These are phyloP conservation scores for Penicillium roqueforti DNA, from an alignment of 495 filamentous ascomycete genomes.

Conservation along the genomic window DNA sequence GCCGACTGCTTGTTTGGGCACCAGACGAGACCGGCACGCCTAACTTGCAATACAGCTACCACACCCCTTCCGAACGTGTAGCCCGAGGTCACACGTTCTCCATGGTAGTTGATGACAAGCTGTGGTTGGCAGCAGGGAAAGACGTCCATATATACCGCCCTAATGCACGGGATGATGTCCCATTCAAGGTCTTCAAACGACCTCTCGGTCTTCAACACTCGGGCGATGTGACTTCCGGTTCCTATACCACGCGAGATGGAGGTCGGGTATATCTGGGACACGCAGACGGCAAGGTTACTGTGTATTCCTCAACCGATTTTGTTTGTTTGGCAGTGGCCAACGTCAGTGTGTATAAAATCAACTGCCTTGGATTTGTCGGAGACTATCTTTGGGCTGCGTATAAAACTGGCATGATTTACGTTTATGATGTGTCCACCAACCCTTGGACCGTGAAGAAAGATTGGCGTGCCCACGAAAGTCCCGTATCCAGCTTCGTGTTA, in stretches of 20 bases:
- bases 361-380: constrained; percentile 76
- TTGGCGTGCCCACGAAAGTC: constrained; percentile 84
- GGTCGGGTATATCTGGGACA: constrained; percentile 89
- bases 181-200: constrained; percentile 66
- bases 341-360: constrained; percentile 94
- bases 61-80: constrained; percentile 64
- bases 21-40: constrained; percentile 73
- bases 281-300: constrained; percentile 85
- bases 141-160: constrained; percentile 83
- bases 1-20: constrained; percentile 82
- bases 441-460: constrained; percentile 93
- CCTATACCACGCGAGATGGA: constrained; percentile 66
- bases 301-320: constrained; percentile 75
- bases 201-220: constrained; percentile 63
- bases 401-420: constrained; percentile 91
- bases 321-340: constrained; percentile 71
- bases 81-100: constrained; percentile 84
- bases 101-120: constrained; percentile 67
- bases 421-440: constrained; percentile 76
- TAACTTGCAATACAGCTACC: constrained; percentile 58
- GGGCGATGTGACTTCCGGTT: constrained; percentile 85
- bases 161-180: constrained; percentile 56
- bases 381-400: constrained; percentile 89
- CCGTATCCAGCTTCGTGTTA: constrained; percentile 68
- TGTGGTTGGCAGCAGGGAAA: constrained; percentile 89